Evolutionary conservation across 345 rosid species (phyloP), one percentile per base, ranked within the genome.

Genomic region (Brassica incana): DNA sequence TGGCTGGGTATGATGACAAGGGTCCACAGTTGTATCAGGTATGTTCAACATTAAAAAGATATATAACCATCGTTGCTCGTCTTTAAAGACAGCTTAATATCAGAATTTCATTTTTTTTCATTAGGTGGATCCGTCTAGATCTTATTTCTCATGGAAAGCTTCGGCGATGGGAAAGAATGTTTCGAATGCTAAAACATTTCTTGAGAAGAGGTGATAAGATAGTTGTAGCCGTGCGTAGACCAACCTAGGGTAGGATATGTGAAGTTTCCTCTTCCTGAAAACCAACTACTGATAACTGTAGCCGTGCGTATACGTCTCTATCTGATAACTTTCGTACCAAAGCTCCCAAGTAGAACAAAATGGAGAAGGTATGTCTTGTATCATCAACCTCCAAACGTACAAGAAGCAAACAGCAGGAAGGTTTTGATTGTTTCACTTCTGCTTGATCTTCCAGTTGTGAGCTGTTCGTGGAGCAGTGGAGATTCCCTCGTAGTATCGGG

Each of bases 131-230:
- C 99, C 99, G 30, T 95, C 98, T 67, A 97, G 99, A 78, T 95
- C 99, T n/a, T 95, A 95, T 83, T 95, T 95, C 88, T 95, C 99
- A 5, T 95, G 99, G 99, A 95, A 95, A 85, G 99, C 99, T 66
- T 95, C 97, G 0, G 99, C 98, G 18, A 93, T 95, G 99, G 99
- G 99, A 56, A 95, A 95, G 82, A 95, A 95, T 81, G 99, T 95
- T 61, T 93, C 98, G 2, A 95, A 95, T 86, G 99, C 99, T 18
- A 95, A 95, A 82, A 90, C 98, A 33, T 91, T 91, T 81, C 98
- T 95, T 71, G 98, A 95, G 82, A 95, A 95, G 87, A 93, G 99
- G 98, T 95, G 7, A 77, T 59, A 30, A n/a, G 23, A 20, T 20
- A 20, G 23, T 20, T 27, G 30, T 27, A 27, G 30, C 30, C 30